Evolutionary conservation across 768 basidiomycete species (phyloP), one percentile per base, ranked within the genome.

Genomic region (Piloderma croceum): DNA sequence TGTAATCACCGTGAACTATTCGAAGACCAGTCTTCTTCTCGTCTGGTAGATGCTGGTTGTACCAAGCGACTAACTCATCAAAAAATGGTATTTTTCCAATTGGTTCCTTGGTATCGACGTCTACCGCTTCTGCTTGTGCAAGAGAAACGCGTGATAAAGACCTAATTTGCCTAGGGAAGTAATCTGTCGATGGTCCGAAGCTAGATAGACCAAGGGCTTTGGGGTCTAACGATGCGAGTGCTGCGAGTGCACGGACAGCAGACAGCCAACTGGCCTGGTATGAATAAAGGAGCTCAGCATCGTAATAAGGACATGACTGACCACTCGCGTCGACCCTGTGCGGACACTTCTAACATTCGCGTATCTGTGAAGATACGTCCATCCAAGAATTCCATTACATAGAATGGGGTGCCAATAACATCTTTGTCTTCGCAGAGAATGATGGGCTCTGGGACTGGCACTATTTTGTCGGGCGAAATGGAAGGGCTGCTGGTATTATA

Each of bases 1-100:
- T 99, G 59, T 89, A 98, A 61, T 99, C 94, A 20, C 94, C 94
- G 57, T 98, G 94, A 5, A 98, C 91, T 47, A 99, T 81, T n/a
- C 88, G 79, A 39, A 76, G 67, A 1, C 87, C 89, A 1, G 73
- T 75, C 57, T 79, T 79, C 46, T 57, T 65, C 62, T 93, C 90
- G 52, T 89, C 77, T 2, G 90, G 92, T 20, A 89, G 63, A 53
- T 88, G 74, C 21, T 62, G 59, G 44, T 68, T 63, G 61, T 91
- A 96, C 89, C 88, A 96, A 11, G 61, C 59, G 39, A 89, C 63
- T 51, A 96, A 61, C 48, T 83, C 79, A 34, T 77, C 66, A 58
- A 84, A 85, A 39, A 64, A 72, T 4, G 90, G 90, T 47, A 98
- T 87, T 25, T 76, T 67, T 10, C 90, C 91, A 17, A 70, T 69